Evolutionary conservation across 2,329 filamentous ascomycete species (phyloP).

Genomic region (Cytospora schulzeri): DNA sequence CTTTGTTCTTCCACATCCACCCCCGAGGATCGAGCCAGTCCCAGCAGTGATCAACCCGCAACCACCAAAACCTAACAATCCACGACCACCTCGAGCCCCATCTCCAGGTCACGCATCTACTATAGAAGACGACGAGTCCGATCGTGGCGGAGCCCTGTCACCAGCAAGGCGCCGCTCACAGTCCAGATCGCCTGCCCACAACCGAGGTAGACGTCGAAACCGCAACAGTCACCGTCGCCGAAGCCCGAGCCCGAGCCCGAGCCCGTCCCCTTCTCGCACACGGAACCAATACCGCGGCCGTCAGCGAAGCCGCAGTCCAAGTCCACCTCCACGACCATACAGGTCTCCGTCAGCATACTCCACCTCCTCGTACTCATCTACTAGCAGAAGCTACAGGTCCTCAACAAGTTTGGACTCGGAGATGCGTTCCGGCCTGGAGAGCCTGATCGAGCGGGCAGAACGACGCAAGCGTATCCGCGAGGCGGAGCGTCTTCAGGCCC

Average conservation of each 20-base stretch:
- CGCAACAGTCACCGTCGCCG: not conserved
- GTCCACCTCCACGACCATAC: not conserved
- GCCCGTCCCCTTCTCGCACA: not conserved
- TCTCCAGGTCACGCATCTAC: constrained; percentile 19
- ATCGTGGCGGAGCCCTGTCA: constrained; percentile 5
- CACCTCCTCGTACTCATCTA: not conserved
- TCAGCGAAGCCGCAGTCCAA: not conserved
- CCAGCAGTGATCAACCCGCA: not conserved
- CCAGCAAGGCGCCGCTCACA: not conserved
- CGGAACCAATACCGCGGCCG: not conserved
- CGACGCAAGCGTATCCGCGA: constrained; percentile 5
- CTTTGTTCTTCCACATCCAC: not conserved
- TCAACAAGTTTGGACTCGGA: constrained; percentile 14
- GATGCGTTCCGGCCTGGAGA: constrained; percentile 5
- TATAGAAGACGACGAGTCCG: constrained; percentile 13
- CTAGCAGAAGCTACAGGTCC: constrained; percentile 12
- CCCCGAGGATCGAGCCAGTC: not conserved
- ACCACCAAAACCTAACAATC: not conserved
- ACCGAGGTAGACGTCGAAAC: not conserved
- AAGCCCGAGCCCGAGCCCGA: not conserved
- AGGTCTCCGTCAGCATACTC: not conserved
- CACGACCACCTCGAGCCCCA: not conserved
- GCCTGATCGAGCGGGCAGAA: not conserved
- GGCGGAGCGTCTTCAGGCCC: constrained; percentile 8
- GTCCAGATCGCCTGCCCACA: not conserved